A percentile compares a stretch with the other conserved stretches of the same genome.
Conservation (phyloP, 225 moss, liverwort and hornwort species). For the Marchantia paleacea region DNA sequence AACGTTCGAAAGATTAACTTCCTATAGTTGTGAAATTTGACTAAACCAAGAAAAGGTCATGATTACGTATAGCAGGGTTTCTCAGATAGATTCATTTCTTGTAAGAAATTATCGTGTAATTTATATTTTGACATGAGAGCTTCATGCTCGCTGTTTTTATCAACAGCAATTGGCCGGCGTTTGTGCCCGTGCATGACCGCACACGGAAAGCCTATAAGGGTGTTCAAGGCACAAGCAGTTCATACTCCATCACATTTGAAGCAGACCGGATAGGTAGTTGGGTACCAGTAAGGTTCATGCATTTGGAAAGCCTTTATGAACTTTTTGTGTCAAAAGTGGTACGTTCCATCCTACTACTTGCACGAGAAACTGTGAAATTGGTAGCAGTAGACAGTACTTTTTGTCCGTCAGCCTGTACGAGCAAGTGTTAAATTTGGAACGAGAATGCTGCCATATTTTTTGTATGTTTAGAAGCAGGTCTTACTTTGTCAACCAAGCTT, state of each 20-base stretch:
- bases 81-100: not conserved
- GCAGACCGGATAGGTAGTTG: slow-evolving; percentile 81
- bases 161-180: slow-evolving; percentile 86
- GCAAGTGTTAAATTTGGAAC: not conserved
- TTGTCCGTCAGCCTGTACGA: not conserved
- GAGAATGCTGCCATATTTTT: not conserved
- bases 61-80: not conserved
- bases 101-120: not conserved
- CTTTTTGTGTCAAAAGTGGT: slow-evolving; percentile 96
- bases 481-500: slow-evolving; percentile 14
- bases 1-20: not conserved
- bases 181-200: slow-evolving; percentile 82
- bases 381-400: slow-evolving; percentile 1
- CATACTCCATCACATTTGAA: slow-evolving; percentile 81
- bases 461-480: slow-evolving; percentile 6
- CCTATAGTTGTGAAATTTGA: not conserved
- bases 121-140: not conserved
- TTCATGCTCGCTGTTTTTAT: slow-evolving; percentile 12
- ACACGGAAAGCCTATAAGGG: slow-evolving; percentile 84
- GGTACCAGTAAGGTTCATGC: slow-evolving; percentile 96
- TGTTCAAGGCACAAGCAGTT: slow-evolving; percentile 68
- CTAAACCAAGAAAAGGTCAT: not conserved
- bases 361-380: not conserved
- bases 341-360: not conserved
- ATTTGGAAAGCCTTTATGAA: slow-evolving; percentile 92